Evolutionary conservation across 164 flowering plant species (phyloP).

Genomic region (Umbellularia californica): DNA sequence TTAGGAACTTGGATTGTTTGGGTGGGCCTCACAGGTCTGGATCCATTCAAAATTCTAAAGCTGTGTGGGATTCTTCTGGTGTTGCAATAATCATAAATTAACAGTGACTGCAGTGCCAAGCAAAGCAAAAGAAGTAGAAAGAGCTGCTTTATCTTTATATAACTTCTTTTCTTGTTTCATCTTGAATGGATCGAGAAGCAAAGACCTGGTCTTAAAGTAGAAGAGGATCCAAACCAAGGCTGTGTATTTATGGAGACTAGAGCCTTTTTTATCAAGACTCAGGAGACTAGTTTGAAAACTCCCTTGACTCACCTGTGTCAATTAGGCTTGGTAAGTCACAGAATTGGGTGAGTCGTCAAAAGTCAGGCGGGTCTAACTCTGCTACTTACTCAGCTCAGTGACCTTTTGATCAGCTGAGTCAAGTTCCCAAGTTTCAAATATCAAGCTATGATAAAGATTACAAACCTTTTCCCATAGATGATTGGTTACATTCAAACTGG

Average conservation of each 20-base stretch:
- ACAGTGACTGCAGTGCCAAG: not conserved
- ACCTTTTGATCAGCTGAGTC: too few relatives aligned
- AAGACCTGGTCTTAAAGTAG: not conserved
- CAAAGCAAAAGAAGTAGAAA: not conserved
- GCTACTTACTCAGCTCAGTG: too few relatives aligned
- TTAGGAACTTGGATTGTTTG: not conserved
- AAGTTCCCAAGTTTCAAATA: too few relatives aligned
- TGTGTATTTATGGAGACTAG: not conserved
- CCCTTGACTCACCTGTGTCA: too few relatives aligned
- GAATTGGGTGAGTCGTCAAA: too few relatives aligned
- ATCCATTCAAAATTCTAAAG: slow-evolving; percentile 1
- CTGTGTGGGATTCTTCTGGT: not conserved
- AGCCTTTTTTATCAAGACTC: not conserved
- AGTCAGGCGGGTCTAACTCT: too few relatives aligned
- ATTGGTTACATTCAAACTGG: too few relatives aligned
- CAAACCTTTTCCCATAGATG: too few relatives aligned
- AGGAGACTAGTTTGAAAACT: too few relatives aligned
- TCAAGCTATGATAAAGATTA: too few relatives aligned
- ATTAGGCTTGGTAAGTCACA: too few relatives aligned
- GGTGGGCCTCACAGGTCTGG: too few relatives aligned
- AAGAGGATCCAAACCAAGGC: not conserved
- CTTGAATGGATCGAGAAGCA: slow-evolving; percentile 8
- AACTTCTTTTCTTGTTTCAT: slow-evolving; percentile 1
- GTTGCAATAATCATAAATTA: not conserved
- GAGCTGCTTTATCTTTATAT: not conserved